Evolutionary conservation across 2,329 filamentous ascomycete genomes (phyloP).

Genomic region (Claviceps fusiformis): DNA sequence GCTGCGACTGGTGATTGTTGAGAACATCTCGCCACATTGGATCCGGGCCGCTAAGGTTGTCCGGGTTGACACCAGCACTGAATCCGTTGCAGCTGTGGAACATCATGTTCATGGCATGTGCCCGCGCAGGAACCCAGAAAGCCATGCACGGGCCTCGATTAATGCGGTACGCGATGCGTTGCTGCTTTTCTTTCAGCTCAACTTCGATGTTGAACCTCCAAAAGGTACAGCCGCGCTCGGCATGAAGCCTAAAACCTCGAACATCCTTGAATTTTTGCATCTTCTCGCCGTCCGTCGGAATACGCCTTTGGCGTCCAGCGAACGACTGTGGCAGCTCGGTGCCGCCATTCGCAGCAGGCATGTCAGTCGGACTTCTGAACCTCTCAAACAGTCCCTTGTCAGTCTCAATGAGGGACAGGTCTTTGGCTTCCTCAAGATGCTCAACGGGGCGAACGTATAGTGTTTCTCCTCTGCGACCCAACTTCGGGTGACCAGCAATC

Average conservation of each 20-base stretch:
- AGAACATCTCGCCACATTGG: constrained; percentile 94
- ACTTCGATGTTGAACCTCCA: constrained; percentile 96
- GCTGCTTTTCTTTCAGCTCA: constrained; percentile 63
- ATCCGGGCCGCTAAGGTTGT: constrained; percentile 81
- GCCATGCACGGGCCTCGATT: constrained; percentile 78
- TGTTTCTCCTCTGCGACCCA: constrained; percentile 72
- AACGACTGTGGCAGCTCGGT: constrained; percentile 39
- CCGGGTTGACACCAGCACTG: constrained; percentile 61
- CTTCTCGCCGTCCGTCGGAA: constrained; percentile 62
- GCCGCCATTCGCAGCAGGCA: constrained; percentile 25
- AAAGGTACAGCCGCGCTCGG: constrained; percentile 80
- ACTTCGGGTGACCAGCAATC: constrained; percentile 72
- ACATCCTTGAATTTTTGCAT: constrained; percentile 72
- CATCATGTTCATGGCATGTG: constrained; percentile 94
- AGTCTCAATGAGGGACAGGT: constrained; percentile 67
- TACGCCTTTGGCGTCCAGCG: constrained; percentile 37
- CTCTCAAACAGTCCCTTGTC: constrained; percentile 74
- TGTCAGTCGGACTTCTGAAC: constrained; percentile 39
- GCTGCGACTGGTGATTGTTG: constrained; percentile 77
- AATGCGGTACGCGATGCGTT: constrained; percentile 88
- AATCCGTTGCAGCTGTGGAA: constrained; percentile 98
- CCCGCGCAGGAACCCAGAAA: constrained; percentile 85
- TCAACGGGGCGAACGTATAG: constrained; percentile 86
- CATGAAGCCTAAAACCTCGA: constrained; percentile 66
- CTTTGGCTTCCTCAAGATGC: constrained; percentile 61